Base-by-base conservation (phyloP, 2,329 filamentous ascomycete species). In the Sporothrix luriei region DNA sequence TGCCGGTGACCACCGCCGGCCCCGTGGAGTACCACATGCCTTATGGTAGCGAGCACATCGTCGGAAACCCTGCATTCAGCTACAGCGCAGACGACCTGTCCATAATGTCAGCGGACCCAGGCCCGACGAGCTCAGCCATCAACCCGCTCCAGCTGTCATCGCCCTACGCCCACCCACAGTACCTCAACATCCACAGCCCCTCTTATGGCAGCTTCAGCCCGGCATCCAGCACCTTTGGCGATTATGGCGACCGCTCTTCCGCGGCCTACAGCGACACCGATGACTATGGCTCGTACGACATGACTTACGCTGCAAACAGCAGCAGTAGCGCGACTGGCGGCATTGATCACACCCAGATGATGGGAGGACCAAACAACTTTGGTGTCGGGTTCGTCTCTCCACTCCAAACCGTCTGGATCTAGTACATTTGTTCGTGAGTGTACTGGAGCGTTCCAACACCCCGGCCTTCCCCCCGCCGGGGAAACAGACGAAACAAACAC, bases 51-150 rank as follows among this genome's bases (percentile, higher is more conserved):
- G 66, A 68, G n/a, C 40, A 52, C n/a, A 59, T 72, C 14, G 19
- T 69, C 16, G 74, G 80, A 57, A 88, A 85, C 74, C 83, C 85
- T 19, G 81, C 84, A 29, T 89, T 89, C 78, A 88, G 83, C 79
- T 89, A 88, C 81, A 89, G 87, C 77, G 83, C 85, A 68, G 87
- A 89, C 76, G 85, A 88, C 73, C 80, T 89, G 76, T 85, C 86
- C 38, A 80, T 86, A 74, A 80, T 88, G 74, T 82, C 83, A 71
- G 79, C 82, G 10, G 81, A 85, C 69, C 64, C 64, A 21, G 55
- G 82, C 21, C 81, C 82, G 14, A 78, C 82, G 14, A 78, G 78
- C 57, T 82, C 79, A 57, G 82, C 84, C 55, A 80, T 84, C 74
- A 88, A 84, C 76, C 85, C 86, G 19, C 76, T 88, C 75, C 80